These are phyloP conservation scores for Citrus maxima DNA, from an alignment of 345 rosid species.

Conservation along the genomic window DNA sequence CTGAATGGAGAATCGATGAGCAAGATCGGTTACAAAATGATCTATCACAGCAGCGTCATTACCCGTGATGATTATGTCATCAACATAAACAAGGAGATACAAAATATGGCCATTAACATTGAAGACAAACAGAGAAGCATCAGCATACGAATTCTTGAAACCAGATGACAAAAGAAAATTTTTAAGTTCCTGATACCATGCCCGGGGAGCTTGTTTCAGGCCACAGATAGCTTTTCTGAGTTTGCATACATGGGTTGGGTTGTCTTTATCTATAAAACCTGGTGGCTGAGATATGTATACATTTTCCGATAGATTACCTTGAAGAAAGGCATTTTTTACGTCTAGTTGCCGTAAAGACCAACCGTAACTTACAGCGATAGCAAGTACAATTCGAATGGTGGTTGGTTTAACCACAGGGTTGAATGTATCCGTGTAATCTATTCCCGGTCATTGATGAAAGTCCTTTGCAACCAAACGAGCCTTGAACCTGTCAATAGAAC, in stretches of 20 bases:
- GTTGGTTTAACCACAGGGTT: background rate
- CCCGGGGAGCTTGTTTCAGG: background rate
- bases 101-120: background rate
- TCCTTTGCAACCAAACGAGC: background rate
- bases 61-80: background rate
- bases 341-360: background rate
- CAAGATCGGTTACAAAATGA: background rate
- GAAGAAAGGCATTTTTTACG: background rate
- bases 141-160: background rate
- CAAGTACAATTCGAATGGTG: background rate
- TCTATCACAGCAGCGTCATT: background rate
- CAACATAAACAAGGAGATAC: background rate
- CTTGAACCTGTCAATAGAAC: background rate
- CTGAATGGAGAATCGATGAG: background rate
- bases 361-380: background rate
- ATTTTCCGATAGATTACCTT: background rate
- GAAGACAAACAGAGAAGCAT: background rate
- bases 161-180: background rate
- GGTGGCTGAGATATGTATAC: background rate
- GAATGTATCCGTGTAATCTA: background rate
- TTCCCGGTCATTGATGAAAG: background rate
- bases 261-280: background rate
- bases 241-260: background rate
- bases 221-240: background rate
- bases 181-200: background rate